Conservation (phyloP, 225 moss, liverwort and hornwort genomes). For the Takakia lepidozioides region DNA sequence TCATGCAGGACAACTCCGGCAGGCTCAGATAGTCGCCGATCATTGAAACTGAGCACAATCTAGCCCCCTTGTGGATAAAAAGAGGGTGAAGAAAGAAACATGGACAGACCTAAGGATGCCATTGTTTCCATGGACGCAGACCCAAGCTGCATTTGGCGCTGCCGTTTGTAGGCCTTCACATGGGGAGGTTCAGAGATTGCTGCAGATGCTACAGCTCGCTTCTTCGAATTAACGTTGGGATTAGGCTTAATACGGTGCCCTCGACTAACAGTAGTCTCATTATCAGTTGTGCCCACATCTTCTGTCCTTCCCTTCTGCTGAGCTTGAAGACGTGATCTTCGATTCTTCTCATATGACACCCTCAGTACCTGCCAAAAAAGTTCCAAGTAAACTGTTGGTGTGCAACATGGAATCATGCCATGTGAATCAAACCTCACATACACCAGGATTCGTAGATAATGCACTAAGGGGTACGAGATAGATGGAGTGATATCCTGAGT, state of each 20-base stretch:
- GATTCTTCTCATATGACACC: conserved; percentile 94
- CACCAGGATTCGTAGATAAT: too few species aligned
- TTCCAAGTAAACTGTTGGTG: neutral
- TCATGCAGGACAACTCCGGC: too few species aligned
- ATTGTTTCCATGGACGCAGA: conserved; percentile 21
- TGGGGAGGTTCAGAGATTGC: conserved; percentile 66
- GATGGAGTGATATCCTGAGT: too few species aligned
- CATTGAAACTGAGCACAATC: too few species aligned
- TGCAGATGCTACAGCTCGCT: conserved; percentile 35
- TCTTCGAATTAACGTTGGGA: conserved; percentile 29
- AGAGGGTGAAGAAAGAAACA: too few species aligned
- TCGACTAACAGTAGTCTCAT: conserved; percentile 22
- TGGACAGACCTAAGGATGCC: conserved; percentile 10
- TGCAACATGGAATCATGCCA: too few species aligned
- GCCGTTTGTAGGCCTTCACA: conserved; percentile 84
- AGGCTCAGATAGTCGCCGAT: too few species aligned
- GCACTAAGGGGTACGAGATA: too few species aligned
- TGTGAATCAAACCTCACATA: too few species aligned
- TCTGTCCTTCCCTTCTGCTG: conserved; percentile 46
- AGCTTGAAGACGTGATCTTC: conserved; percentile 59
- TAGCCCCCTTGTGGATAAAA: too few species aligned
- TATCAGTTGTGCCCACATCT: conserved; percentile 19
- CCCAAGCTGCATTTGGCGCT: conserved; percentile 48
- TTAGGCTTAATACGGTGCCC: conserved; percentile 56
- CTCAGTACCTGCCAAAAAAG: conserved; percentile 63